Percentiles rank a stretch among this genome's conserved stretches.
These are phyloP conservation scores for Aegilops speltoides DNA, from an alignment of 176 grass and related monocot genomes.

Conservation along the genomic window DNA sequence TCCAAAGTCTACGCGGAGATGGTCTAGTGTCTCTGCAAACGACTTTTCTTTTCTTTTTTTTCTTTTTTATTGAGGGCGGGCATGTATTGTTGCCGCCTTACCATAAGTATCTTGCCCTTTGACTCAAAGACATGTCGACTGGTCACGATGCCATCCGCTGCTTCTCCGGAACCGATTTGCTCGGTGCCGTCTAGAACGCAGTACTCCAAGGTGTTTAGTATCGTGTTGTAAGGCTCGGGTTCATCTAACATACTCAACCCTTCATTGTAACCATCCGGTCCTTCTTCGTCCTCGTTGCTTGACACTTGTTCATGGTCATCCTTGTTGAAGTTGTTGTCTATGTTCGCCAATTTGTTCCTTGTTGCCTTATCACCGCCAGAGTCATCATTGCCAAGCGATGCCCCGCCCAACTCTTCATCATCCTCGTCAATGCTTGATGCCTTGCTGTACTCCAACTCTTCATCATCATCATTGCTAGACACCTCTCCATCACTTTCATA, in stretches of 20 bases:
- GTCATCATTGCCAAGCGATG: neutral
- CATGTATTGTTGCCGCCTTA: neutral
- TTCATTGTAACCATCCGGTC: neutral
- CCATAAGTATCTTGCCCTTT: neutral
- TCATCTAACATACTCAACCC: neutral
- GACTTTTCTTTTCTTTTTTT: too few species aligned
- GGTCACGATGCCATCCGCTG: neutral
- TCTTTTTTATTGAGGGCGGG: too few species aligned
- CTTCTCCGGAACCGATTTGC: neutral
- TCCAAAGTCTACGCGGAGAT: too few species aligned
- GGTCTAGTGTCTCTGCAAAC: too few species aligned
- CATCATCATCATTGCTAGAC: neutral
- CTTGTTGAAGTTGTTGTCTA: neutral
- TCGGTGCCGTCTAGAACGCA: neutral
- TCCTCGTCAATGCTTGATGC: neutral
- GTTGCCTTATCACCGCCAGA: neutral
- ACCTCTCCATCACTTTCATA: neutral
- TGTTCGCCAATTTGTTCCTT: neutral
- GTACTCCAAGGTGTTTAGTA: neutral
- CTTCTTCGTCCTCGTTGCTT: neutral
- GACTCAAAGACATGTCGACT: neutral
- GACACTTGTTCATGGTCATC: neutral
- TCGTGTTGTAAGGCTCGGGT: too few species aligned
- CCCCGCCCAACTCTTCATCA: neutral
- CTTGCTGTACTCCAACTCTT: neutral